Evolutionary conservation across 768 basidiomycete species (phyloP), one percentile per base, ranked within the genome.

Genomic region (Macrolepiota albuminosa): DNA sequence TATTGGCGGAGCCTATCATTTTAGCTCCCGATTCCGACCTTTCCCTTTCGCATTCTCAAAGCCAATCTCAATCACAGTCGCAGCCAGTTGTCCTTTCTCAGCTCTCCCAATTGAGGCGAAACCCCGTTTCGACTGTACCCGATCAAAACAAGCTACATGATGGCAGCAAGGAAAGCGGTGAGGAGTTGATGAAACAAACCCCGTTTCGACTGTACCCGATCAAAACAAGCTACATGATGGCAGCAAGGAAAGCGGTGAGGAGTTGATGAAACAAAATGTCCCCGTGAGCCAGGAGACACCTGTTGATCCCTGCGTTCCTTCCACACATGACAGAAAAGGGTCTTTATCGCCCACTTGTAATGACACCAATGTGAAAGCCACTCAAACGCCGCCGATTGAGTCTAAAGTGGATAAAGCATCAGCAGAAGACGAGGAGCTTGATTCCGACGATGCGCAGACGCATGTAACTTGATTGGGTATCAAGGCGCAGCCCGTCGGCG

Each of bases 11-110:
- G 26, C 74, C 68, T 34, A 75, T 72, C 18, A 74, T 85, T n/a
- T 68, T 85, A 26, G 84, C 76, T 8, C 83, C 84, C 4, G 81
- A 84, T 64, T 84, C 84, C 10, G 84, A 86, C 63, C 75, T 78
- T 1, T 84, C 82, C 1, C 72, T 67, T 37, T 68, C 70, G 10
- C 70, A 70, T 36, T 75, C 74, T 2, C 76, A 76, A 55, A 63
- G 69, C 64, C 67, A 70, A 37, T 68, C 69, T 13, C 73, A 75
- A 70, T 64, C 70, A 65, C 66, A 69, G 33, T 69, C 66, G 42
- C 66, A 65, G 42, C 59, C 51, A 13, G 62, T 64, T 24, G 33
- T 63, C 14, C 60, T 68, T 5, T 68, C 65, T 2, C 62, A 68
- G 53, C 48, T 67, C 5, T 63, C 66, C 14, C 53, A 42, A 52